Percentiles rank a stretch among this genome's conserved stretches.
These are phyloP conservation scores for Cymbidium sinense DNA, from an alignment of 106 monocot species.

Conservation along the genomic window DNA sequence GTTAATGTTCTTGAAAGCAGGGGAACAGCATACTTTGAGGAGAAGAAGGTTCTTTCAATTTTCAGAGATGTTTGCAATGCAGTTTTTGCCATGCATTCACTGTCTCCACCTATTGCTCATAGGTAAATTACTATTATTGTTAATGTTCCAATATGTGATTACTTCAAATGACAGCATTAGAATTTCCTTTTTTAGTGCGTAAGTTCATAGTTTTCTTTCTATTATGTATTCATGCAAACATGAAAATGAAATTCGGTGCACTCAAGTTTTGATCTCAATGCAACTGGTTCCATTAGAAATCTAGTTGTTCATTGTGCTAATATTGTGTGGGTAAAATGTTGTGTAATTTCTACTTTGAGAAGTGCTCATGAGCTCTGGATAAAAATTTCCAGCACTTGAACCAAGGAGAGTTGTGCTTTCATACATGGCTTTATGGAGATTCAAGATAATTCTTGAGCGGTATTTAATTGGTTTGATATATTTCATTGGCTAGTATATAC, in stretches of 20 bases:
- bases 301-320: background rate
- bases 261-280: background rate
- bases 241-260: background rate
- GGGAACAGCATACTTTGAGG: slow-evolving; percentile 74
- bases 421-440: background rate
- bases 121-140: slow-evolving; percentile 35
- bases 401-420: background rate
- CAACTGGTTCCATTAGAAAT: background rate
- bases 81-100: slow-evolving; percentile 92
- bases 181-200: background rate
- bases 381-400: background rate
- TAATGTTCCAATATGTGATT: background rate
- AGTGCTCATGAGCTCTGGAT: background rate
- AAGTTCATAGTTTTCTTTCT: background rate
- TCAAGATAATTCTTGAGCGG: background rate
- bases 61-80: slow-evolving; percentile 97
- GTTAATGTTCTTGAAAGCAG: slow-evolving; percentile 70
- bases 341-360: background rate
- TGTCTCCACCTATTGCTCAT: slow-evolving; percentile 90
- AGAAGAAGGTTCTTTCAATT: slow-evolving; percentile 72
- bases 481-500: background rate
- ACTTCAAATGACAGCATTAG: background rate
- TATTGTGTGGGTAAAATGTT: background rate
- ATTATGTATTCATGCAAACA: background rate
- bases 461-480: background rate